phyloP scores from a whole-genome alignment of 768 basidiomycete species.

The Krasilnikovozyma curviuscula region DNA sequence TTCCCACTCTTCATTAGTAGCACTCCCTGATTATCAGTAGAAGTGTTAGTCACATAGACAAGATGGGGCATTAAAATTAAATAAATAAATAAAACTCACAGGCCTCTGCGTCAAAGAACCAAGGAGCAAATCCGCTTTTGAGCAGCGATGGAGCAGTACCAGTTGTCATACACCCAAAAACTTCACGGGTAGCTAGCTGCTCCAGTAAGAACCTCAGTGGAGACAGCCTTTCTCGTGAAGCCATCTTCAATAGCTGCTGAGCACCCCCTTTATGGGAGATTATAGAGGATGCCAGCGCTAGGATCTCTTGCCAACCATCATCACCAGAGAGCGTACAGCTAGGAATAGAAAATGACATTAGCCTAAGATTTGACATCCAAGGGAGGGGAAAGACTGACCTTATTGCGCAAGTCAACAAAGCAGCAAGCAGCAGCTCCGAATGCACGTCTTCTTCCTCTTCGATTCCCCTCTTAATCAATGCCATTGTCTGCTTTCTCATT shows the following conservation, averaged over 20 bases:
- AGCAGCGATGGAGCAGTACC: constrained; percentile 16
- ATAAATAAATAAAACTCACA: not conserved
- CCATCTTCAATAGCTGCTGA: constrained; percentile 12
- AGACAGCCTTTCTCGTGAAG: constrained; percentile 13
- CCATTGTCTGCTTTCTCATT: constrained; percentile 12
- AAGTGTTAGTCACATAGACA: not conserved
- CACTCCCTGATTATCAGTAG: not conserved
- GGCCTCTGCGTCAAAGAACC: constrained; percentile 9
- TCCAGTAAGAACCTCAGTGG: constrained; percentile 19
- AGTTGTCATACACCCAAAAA: constrained; percentile 21
- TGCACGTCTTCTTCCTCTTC: constrained; percentile 3
- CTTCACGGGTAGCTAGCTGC: constrained; percentile 19
- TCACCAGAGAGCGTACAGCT: constrained; percentile 17
- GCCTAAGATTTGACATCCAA: not conserved
- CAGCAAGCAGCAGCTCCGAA: constrained; percentile 17
- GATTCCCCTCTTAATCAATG: constrained; percentile 10
- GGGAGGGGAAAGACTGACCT: constrained; percentile 12
- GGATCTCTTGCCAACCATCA: constrained; percentile 19
- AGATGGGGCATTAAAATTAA: not conserved
- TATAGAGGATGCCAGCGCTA: constrained; percentile 14
- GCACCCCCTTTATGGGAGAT: constrained; percentile 18
- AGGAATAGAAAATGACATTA: not conserved
- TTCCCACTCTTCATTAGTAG: no score
- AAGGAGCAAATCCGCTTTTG: constrained; percentile 12
- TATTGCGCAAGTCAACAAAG: constrained; percentile 19